Evolutionary conservation across 2,329 filamentous ascomycete species (phyloP), one percentile per base, ranked within the genome.

Genomic region (Ophiosphaerella korrae): DNA sequence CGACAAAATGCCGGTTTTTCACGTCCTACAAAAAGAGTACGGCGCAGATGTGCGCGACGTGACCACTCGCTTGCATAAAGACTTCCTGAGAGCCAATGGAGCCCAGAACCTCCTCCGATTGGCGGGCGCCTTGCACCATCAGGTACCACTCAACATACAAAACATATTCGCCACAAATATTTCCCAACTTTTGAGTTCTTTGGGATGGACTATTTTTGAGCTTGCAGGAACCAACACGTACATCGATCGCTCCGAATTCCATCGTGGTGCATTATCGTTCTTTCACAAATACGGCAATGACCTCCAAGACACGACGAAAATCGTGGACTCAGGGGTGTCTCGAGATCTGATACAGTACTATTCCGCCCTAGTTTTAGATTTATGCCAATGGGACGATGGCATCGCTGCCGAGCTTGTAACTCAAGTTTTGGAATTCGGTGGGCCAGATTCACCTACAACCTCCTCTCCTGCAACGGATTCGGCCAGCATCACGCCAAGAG

Each of bases 11-110:
- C 55, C 59, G 9, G 32, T 66, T 2, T 72, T 70, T 26, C 55
- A 63, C 13, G 23, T 71, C 16, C 43, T 73, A 13, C 55, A 50
- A 36, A 71, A 67, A 48, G 66, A 72, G 16, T 65, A 71, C 45
- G 51, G 44, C 18, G 44, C 50, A 4, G 62, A 72, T 36, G 42
- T 56, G 13, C 52, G 47, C 9, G 57, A 55, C 14, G 56, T 73
- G 50, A 49, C 42, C 13, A 40, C 42, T 13, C 57, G 52, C 6
- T 44, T 74, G 18, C 50, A 67, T 21, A 46, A 42, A 26, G 55
- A 59, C 9, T 73, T 72, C 36, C 42, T 74, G 8, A 36, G 49
- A 11, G 51, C 59, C 36, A 48, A 61, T 16, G 71, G 69, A 31
- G 53, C 64, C 11, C 55, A 61, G 38, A 60, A 67, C 42, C 53